Evolutionary conservation across 2,329 filamentous ascomycete species (phyloP), one percentile per base, ranked within the genome.

Genomic region (Pseudogymnoascus sp.): DNA sequence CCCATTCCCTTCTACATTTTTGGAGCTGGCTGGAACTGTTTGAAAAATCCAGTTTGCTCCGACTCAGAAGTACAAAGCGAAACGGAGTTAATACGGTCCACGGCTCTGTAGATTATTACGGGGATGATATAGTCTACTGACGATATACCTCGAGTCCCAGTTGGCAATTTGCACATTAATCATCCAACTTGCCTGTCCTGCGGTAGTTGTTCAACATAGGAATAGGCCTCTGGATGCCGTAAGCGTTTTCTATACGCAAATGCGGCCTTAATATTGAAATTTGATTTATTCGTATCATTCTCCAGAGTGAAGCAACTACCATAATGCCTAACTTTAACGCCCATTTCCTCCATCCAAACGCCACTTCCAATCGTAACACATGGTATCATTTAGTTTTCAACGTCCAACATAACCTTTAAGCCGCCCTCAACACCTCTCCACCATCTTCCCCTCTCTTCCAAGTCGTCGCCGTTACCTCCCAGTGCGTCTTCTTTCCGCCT

Each of bases 361-460:
- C n/a, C 28, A 8, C 15, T 41, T 61, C 60, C 60, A 38, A 39
- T 57, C 18, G 20, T 57, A 18, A 28, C 50, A 30, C n/a, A 59
- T 30, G 57, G 57, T 58, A 58, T 58, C 57, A 58, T 39, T 65
- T 59, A 76, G 41, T 70, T 72, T 66, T 80, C 73, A 14, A 85
- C 76, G 65, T 85, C 83, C 66, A 91, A 70, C 74, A 89, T 83
- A 62, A 82, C 78, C 69, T 76, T 83, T 71, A 91, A 71, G 12
- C 75, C 80, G 7, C 76, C 75, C 69, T 91, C 88, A n/a, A 83
- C 84, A 15, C 85, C 86, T 66, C 83, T 82, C 74, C 86, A 85
- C 89, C 89, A 93, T 66, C 88, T 78, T 5, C 87, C 89, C 67
- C 85, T 81, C 72, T 89, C 86, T 71, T 92, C 89, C 33, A 91